Conservation (phyloP, 2,329 filamentous ascomycete genomes). For the Diatrype stigma region DNA sequence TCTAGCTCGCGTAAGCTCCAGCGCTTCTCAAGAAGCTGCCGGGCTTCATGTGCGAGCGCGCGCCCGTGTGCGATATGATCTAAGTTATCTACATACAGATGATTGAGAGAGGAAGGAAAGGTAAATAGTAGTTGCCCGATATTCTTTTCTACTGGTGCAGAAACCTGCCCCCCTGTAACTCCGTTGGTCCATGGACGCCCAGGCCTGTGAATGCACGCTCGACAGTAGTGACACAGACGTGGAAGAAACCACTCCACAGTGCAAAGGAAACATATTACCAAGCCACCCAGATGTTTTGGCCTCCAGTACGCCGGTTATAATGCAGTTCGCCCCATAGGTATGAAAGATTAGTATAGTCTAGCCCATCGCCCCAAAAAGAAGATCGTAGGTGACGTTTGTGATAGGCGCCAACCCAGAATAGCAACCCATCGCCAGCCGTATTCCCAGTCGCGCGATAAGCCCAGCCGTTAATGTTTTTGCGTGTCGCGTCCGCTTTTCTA, state of each 20-base stretch:
- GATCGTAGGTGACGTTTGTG: not conserved
- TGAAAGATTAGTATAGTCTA: not conserved
- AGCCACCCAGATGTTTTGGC: not conserved
- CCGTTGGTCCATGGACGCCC: too few species aligned
- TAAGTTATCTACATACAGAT: too few species aligned
- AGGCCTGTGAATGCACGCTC: not conserved
- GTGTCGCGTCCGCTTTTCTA: slow-evolving; percentile 11
- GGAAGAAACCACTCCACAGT: not conserved
- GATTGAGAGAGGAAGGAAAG: too few species aligned
- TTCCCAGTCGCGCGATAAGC: not conserved
- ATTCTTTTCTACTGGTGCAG: too few species aligned
- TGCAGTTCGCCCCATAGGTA: not conserved
- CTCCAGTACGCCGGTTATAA: not conserved
- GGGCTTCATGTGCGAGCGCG: too few species aligned
- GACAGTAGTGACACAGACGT: not conserved
- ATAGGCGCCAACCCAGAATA: not conserved
- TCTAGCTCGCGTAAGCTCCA: too few species aligned
- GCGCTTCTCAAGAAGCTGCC: too few species aligned
- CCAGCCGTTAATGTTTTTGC: not conserved
- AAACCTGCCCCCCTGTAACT: too few species aligned
- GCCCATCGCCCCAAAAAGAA: not conserved
- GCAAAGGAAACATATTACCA: not conserved
- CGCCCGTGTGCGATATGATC: too few species aligned
- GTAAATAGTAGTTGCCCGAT: too few species aligned
- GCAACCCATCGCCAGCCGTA: not conserved